Conservation (phyloP, 768 basidiomycete genomes). For the Panus rudis region DNA sequence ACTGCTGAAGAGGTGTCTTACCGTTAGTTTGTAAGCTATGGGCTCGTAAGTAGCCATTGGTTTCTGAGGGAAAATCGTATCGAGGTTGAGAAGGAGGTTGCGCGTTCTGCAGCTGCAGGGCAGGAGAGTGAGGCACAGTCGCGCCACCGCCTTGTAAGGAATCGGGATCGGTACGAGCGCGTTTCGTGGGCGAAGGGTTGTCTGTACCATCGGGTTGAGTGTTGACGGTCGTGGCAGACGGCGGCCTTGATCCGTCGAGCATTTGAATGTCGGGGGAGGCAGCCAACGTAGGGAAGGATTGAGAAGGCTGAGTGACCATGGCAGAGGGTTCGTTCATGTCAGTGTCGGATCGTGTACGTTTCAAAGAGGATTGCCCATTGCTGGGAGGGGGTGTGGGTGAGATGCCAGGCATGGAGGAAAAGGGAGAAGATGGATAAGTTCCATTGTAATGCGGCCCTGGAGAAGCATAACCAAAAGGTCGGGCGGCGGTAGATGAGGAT, state of each 20-base stretch:
- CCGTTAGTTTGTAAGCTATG: slow-evolving; percentile 41
- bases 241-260: slow-evolving; percentile 41
- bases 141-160: too few relatives aligned
- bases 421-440: slow-evolving; percentile 44
- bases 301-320: slow-evolving; percentile 10
- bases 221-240: slow-evolving; percentile 35
- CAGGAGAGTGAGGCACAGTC: too few relatives aligned
- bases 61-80: slow-evolving; percentile 22
- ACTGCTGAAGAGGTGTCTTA: too few relatives aligned
- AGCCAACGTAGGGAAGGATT: slow-evolving; percentile 23
- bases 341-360: slow-evolving; percentile 60
- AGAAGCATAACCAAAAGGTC: slow-evolving; percentile 43
- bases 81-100: slow-evolving; percentile 25
- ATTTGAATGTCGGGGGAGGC: slow-evolving; percentile 38
- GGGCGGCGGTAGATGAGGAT: slow-evolving; percentile 43
- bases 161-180: slow-evolving; percentile 51
- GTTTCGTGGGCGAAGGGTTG: slow-evolving; percentile 66
- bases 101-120: too few relatives aligned
- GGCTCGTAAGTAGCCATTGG: slow-evolving; percentile 43
- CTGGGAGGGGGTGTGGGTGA: slow-evolving; percentile 30
- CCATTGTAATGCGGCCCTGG: slow-evolving; percentile 42
- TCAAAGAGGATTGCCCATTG: slow-evolving; percentile 35
- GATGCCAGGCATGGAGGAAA: slow-evolving; percentile 32
- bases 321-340: slow-evolving; percentile 39
- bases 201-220: slow-evolving; percentile 45